Conservation (phyloP, 805 yeast species). For the Cyberlindnera galapagoensis region DNA sequence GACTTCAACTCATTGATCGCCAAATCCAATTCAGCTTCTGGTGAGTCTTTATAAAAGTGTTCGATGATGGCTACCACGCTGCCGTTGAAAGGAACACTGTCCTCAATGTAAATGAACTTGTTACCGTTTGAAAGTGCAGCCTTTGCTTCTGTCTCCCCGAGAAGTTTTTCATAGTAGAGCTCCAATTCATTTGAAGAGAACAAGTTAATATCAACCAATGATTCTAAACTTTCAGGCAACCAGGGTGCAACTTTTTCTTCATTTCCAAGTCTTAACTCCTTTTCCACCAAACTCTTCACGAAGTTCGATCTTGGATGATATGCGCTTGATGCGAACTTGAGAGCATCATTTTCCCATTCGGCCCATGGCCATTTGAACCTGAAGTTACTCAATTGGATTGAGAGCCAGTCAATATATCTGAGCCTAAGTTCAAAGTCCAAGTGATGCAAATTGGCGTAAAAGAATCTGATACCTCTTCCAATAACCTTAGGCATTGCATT, state of each 20-base stretch:
- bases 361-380: conserved; percentile 97
- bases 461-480: conserved; percentile 84
- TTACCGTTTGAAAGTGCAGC: conserved; percentile 23
- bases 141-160: conserved; percentile 19
- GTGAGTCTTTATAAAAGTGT: conserved; percentile 27
- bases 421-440: conserved; percentile 73
- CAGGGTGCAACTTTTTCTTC: conserved; percentile 65
- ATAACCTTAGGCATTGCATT: conserved; percentile 87
- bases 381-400: conserved; percentile 88
- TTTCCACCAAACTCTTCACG: conserved; percentile 70
- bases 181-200: conserved; percentile 29
- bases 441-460: conserved; percentile 59
- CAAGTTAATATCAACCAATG: conserved; percentile 40
- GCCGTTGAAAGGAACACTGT: conserved; percentile 30
- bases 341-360: conserved; percentile 74
- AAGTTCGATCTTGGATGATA: conserved; percentile 72
- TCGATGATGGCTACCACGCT: conserved; percentile 33
- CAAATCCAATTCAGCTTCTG: conserved; percentile 25
- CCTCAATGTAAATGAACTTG: conserved; percentile 33
- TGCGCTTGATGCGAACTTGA: conserved; percentile 33
- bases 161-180: conserved; percentile 30
- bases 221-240: conserved; percentile 52
- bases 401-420: conserved; percentile 82
- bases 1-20: conserved; percentile 26
- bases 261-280: conserved; percentile 80